A percentile compares a stretch with the other conserved stretches of the same genome.
These are phyloP conservation scores for Aureobasidium mangrovei DNA, from an alignment of 2,329 filamentous ascomycete genomes.

Conservation along the genomic window DNA sequence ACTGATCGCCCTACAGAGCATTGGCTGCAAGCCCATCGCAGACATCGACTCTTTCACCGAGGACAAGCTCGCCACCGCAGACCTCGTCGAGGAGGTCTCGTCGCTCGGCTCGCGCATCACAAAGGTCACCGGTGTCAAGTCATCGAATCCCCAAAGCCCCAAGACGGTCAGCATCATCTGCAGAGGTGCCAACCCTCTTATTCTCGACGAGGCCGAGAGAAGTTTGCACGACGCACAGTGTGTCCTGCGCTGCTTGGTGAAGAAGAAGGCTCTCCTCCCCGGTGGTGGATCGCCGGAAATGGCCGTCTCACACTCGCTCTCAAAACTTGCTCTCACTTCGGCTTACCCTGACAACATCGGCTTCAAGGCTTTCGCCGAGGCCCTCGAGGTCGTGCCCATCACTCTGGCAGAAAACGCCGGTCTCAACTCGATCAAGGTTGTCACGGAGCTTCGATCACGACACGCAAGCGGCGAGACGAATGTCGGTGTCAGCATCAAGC, in stretches of 20 bases:
- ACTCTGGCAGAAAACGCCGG: slow-evolving; percentile 96
- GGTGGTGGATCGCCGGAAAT: slow-evolving; percentile 95
- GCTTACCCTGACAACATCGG: slow-evolving; percentile 93
- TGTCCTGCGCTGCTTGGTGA: slow-evolving; percentile 92
- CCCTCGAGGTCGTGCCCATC: slow-evolving; percentile 92
- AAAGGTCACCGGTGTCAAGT: slow-evolving; percentile 86
- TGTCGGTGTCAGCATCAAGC: slow-evolving; percentile 96
- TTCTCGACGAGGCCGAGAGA: slow-evolving; percentile 94
- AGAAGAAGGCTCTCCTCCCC: slow-evolving; percentile 98
- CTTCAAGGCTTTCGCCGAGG: slow-evolving; percentile 98
- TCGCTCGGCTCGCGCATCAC: slow-evolving; percentile 83
- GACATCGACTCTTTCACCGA: slow-evolving; percentile 98
- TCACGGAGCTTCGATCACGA: slow-evolving; percentile 87
- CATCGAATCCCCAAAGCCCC: slow-evolving; percentile 47
- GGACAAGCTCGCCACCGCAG: slow-evolving; percentile 90
- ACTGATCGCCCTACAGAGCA: slow-evolving; percentile 45
- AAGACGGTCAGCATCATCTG: slow-evolving; percentile 91
- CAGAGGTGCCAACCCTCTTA: slow-evolving; percentile 86
- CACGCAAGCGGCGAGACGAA: slow-evolving; percentile 94
- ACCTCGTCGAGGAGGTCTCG: slow-evolving; percentile 87
- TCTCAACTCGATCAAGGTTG: slow-evolving; percentile 96
- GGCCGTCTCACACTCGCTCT: slow-evolving; percentile 81
- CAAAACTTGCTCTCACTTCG: slow-evolving; percentile 71
- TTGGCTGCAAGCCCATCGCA: slow-evolving; percentile 96
- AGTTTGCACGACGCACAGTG: slow-evolving; percentile 95